Base-by-base conservation (phyloP, 805 yeast species). In the Hermanozyma aechmeae region DNA sequence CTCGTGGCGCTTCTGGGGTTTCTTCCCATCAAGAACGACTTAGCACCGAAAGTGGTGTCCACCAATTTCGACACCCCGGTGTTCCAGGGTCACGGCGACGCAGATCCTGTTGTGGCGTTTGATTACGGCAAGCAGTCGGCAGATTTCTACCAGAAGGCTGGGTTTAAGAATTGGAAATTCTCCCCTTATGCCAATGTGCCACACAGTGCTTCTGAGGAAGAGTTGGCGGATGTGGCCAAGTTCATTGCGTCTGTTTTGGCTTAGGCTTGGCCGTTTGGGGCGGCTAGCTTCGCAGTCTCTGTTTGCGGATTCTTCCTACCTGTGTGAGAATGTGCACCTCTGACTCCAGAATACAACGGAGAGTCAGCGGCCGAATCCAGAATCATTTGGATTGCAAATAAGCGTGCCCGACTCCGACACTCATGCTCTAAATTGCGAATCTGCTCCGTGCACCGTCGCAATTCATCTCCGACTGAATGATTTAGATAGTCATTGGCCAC, bases 81-180 rank as follows among this genome's bases (percentile, higher is more conserved):
- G 6, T 84, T 86, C 58, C 82, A 83, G 42, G 94, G 92, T 6
- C 96, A 89, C 52, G 97, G 98, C 18, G 73, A 75, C 4, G 53
- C 48, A 3, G 97, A 89, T 49, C 80, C 79, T 1, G 61, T 87
- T 3, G 71, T 89, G 8, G 45, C 52, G 6, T 55, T 52, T 23
- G 39, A 51, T 6, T 51, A 39, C 15, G 76, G 72, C 3, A 46
- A 56, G 24, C 31, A 44, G 16, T 56, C 76, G 2, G 41, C 51
- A 10, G 67, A 70, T 5, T 61, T 68, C 21, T 71, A 71, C 51
- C 51, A 63, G 37, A 43, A 55, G 2, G 46, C 74, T 23, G 83
- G 79, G 0, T 61, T 53, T 32, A 36, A 32, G 13, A 45, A 56
- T 29, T 44, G 48, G 34, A 26, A 31, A 16, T 81, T 72, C 48